Evolutionary conservation across 2,329 filamentous ascomycete genomes (phyloP).

Genomic region (Penicillium corylophilum): DNA sequence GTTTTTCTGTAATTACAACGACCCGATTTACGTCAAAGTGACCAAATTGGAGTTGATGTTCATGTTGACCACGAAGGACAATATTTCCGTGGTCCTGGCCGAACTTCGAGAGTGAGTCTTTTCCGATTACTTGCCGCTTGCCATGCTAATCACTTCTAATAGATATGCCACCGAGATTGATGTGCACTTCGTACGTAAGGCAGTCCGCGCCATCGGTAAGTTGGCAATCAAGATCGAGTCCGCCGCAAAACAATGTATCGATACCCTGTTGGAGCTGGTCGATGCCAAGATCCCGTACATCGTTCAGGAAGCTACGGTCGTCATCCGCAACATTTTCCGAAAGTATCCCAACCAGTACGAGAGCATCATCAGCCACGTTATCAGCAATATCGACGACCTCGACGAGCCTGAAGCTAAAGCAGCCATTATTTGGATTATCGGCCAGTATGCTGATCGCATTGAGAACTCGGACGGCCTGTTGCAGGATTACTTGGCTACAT

Average conservation of each 20-base stretch:
- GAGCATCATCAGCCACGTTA: conserved; percentile 91
- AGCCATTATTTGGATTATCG: conserved; percentile 99
- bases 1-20: conserved; percentile 99
- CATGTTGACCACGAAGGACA: conserved; percentile 93
- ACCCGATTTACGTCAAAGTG: conserved; percentile 98
- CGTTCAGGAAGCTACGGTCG: conserved; percentile 96
- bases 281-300: conserved; percentile 99
- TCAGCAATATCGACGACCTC: conserved; percentile 91
- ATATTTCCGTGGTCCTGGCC: conserved; percentile 91
- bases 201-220: conserved; percentile 95
- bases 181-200: conserved; percentile 97
- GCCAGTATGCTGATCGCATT: conserved; percentile 94
- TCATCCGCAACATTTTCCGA: conserved; percentile 98
- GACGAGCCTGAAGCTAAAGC: conserved; percentile 98
- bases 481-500: conserved; percentile 92
- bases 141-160: conserved; percentile 5
- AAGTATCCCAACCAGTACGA: conserved; percentile 99
- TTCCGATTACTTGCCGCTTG: background rate
- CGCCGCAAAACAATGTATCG: conserved; percentile 86
- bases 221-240: conserved; percentile 98
- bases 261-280: conserved; percentile 86
- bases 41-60: conserved; percentile 98
- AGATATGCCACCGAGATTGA: conserved; percentile 94
- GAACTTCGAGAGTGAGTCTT: conserved; percentile 78
- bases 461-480: conserved; percentile 93